Evolutionary conservation across 352 stramenopile genomes (phyloP), one percentile per base, ranked within the genome.

Genomic region (Globisporangium recalcitrans): DNA sequence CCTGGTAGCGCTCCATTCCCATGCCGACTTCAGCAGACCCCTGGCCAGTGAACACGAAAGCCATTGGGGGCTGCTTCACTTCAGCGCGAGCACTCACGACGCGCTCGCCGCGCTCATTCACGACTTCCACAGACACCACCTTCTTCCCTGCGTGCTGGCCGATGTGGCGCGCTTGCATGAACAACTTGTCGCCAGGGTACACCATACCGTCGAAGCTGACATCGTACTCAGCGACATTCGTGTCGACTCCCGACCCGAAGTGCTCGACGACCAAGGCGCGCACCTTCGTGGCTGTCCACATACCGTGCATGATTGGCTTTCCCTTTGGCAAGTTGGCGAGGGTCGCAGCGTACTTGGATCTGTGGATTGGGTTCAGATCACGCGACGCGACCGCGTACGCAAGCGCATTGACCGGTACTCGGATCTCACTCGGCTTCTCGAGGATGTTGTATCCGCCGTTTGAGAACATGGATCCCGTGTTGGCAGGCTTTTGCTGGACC

Each of bases 151-250:
- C 65, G 11, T 74, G 65, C 13, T 92, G 72, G 3, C 81, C 86
- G 22, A 82, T 75, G 60, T 95, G 88, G 7, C 78, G 80, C 19
- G 78, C 78, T 53, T 93, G 87, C 72, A 94, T 76, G 67, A 78
- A 90, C 27, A 95, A 68, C 66, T 82, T 75, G 65, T 95, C 85
- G 22, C 82, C 78, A 2, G 85, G 83, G 64, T 92, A 90, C n/a
- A 96, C 86, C 83, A 95, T 95, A 47, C 87, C 86, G 44, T 93
- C 86, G 54, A 96, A 96, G 63, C 69, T 89, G 27, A 78, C 88
- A 21, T 90, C 72, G 66, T 90, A 95, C 13, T 78, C 69, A 24
- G 79, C 67, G 0, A 96, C 75, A 59, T 89, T 87, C 53, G 74
- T 81, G 67, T 93, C 85, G 13, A 89, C 51, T 1, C 70, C 69